phyloP scores from a whole-genome alignment of 2,329 filamentous ascomycete genomes.

The Ophiostoma piceae region DNA sequence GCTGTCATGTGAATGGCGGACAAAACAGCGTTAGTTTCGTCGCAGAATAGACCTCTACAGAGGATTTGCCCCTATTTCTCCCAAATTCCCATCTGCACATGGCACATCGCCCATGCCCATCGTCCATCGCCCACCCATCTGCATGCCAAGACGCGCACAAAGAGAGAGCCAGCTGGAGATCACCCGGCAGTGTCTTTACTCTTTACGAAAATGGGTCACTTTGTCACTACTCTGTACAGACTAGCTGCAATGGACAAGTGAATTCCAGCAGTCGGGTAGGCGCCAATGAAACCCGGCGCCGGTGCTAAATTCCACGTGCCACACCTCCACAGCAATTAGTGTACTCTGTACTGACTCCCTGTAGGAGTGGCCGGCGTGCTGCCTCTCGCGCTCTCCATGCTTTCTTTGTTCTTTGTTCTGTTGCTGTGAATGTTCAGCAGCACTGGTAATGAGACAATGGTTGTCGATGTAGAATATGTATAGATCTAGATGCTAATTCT shows the following conservation, averaged over 20 bases:
- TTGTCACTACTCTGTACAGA: neutral
- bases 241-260: slow-evolving; percentile 10
- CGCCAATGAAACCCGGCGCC: slow-evolving; percentile 13
- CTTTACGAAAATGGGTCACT: neutral
- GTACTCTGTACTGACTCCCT: neutral
- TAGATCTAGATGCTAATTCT: no score
- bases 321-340: neutral
- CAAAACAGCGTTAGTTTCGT: neutral
- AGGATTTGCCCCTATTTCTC: no score
- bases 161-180: slow-evolving; percentile 11
- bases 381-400: neutral
- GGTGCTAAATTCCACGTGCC: slow-evolving; percentile 16
- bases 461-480: neutral
- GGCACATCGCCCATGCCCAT: no score
- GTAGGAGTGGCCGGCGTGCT: neutral
- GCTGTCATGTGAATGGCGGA: neutral
- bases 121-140: neutral
- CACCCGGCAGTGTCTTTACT: neutral
- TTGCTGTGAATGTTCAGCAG: neutral
- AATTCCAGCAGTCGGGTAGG: slow-evolving; percentile 13
- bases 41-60: neutral
- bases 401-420: neutral
- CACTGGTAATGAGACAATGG: neutral
- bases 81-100: neutral
- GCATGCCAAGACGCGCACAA: slow-evolving; percentile 2